These are phyloP conservation scores for Aspergillus proliferans DNA, from an alignment of 2,329 filamentous ascomycete species.

Conservation along the genomic window DNA sequence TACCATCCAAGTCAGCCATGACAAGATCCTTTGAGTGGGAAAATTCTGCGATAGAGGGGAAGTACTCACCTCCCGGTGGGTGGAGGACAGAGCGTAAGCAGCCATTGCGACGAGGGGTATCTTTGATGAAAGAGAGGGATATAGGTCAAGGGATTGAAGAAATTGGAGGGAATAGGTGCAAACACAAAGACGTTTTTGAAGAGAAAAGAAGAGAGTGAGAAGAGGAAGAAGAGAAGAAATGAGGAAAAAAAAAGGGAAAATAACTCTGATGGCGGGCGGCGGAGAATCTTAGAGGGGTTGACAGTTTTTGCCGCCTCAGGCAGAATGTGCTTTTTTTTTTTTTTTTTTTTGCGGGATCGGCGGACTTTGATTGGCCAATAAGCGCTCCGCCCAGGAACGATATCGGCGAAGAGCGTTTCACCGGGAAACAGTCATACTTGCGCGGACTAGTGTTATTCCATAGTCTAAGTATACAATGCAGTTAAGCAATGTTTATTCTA, in stretches of 20 bases:
- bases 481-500: too few relatives aligned
- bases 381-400: not conserved
- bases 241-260: not conserved
- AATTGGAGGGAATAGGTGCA: constrained; percentile 6
- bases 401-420: not conserved
- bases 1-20: constrained; percentile 29
- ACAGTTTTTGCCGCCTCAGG: not conserved
- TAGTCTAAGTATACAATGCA: not conserved
- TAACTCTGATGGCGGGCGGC: not conserved
- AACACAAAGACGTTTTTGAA: constrained; percentile 6
- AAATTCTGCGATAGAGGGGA: constrained; percentile 6
- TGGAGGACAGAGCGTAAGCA: constrained; percentile 59
- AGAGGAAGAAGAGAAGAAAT: constrained; percentile 3
- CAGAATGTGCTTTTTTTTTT: not conserved
- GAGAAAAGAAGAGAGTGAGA: constrained; percentile 5
- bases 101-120: constrained; percentile 30
- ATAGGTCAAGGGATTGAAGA: constrained; percentile 5
- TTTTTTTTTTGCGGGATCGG: not conserved
- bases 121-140: constrained; percentile 7
- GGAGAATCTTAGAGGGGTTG: not conserved
- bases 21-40: constrained; percentile 6
- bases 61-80: constrained; percentile 58
- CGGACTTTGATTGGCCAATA: not conserved
- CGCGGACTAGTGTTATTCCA: too few relatives aligned
- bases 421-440: too few relatives aligned